Evolutionary conservation across 2,329 filamentous ascomycete species (phyloP).

Genomic region (Penicillium italicum): DNA sequence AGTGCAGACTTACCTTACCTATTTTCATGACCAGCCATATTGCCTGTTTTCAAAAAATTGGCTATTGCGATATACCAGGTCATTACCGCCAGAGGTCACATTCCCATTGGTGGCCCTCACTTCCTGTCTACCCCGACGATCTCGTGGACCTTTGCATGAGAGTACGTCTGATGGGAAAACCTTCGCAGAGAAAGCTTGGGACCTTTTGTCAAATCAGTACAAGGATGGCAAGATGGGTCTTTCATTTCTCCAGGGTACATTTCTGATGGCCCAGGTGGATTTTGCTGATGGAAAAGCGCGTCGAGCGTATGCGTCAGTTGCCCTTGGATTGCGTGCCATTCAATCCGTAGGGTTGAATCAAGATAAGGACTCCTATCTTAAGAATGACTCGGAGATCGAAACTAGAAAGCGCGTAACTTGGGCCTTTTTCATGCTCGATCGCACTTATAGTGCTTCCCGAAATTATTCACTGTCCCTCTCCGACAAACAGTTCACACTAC

Average conservation of each 20-base stretch:
- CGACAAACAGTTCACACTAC: constrained; percentile 25
- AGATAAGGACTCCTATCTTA: constrained; percentile 8
- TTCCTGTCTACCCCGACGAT: constrained; percentile 14
- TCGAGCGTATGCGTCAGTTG: constrained; percentile 21
- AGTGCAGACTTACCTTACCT: constrained; percentile 19
- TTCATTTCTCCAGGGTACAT: constrained; percentile 24
- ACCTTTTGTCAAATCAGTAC: constrained; percentile 19
- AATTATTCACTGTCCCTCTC: constrained; percentile 25
- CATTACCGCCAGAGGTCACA: constrained; percentile 19
- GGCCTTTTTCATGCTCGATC: constrained; percentile 29
- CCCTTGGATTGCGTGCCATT: constrained; percentile 21
- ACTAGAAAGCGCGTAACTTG: constrained; percentile 21
- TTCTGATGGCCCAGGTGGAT: constrained; percentile 25
- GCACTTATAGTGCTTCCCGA: constrained; percentile 25
- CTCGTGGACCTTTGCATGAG: neutral
- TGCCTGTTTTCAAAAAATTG: constrained; percentile 21
- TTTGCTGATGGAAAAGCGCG: constrained; percentile 24
- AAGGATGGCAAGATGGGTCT: constrained; percentile 14
- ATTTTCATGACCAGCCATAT: constrained; percentile 28
- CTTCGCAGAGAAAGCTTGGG: constrained; percentile 21
- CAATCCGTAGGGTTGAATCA: constrained; percentile 23
- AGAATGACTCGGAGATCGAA: constrained; percentile 10
- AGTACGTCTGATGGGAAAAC: constrained; percentile 1
- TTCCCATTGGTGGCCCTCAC: constrained; percentile 25
- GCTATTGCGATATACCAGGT: constrained; percentile 12